These are phyloP conservation scores for Pseudomicrostroma phylloplanum DNA, from an alignment of 1,284 basidiomycete genomes.

Conservation along the genomic window DNA sequence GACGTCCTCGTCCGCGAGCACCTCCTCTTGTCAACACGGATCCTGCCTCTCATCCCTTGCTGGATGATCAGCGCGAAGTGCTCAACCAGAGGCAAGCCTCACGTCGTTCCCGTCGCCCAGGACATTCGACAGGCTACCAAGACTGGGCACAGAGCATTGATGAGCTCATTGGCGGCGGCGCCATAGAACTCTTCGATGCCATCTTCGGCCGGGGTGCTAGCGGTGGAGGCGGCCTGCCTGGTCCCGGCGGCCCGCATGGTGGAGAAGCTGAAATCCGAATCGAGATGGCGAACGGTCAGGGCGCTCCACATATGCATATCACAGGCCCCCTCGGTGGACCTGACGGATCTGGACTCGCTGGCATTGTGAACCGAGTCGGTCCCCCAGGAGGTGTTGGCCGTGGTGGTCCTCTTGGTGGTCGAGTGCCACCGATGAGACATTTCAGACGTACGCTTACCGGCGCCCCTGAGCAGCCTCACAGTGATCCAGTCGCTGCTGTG, in stretches of 20 bases:
- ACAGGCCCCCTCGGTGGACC: neutral
- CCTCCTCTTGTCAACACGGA: slow-evolving; percentile 16
- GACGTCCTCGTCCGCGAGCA: slow-evolving; percentile 6
- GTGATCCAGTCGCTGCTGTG: slow-evolving; percentile 40
- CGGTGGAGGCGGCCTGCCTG: neutral
- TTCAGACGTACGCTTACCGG: neutral
- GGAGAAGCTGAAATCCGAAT: neutral
- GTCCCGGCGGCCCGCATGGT: neutral
- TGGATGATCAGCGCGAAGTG: slow-evolving; percentile 55
- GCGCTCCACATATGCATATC: neutral
- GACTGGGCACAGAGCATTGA: slow-evolving; percentile 74
- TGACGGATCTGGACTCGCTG: neutral
- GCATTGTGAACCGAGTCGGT: neutral
- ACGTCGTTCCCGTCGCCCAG: slow-evolving; percentile 8
- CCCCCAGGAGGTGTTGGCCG: too few species aligned
- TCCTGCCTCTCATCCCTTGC: slow-evolving; percentile 67
- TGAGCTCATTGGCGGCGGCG: slow-evolving; percentile 72
- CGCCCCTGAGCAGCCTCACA: neutral
- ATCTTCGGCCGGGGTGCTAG: slow-evolving; percentile 54
- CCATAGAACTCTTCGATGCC: slow-evolving; percentile 75
- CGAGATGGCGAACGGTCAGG: neutral
- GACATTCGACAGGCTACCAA: slow-evolving; percentile 52
- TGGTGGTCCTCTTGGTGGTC: too few species aligned
- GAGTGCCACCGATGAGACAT: neutral
- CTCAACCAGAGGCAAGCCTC: slow-evolving; percentile 6